phyloP scores from a whole-genome alignment of 1,284 basidiomycete genomes.

The Rhodotorula sp. region DNA sequence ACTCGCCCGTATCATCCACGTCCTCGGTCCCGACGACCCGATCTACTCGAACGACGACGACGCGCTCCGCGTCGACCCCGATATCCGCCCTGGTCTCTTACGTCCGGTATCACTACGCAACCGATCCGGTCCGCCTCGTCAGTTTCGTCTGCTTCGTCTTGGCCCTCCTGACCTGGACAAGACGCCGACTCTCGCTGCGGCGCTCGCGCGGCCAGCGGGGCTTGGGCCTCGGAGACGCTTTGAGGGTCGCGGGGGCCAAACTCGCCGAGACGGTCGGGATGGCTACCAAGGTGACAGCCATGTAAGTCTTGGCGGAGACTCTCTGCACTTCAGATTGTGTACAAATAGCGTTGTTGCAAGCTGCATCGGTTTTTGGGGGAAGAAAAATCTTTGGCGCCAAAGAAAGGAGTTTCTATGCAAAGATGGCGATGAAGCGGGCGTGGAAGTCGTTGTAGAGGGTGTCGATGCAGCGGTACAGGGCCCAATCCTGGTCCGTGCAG shows the following conservation, averaged over 20 bases:
- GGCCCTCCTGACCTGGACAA: slow-evolving; percentile 27
- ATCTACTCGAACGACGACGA: not conserved
- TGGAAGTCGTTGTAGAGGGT: slow-evolving; percentile 57
- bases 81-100: slow-evolving; percentile 4
- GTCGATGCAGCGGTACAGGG: slow-evolving; percentile 57
- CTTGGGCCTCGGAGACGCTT: slow-evolving; percentile 3
- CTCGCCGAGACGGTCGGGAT: slow-evolving; percentile 32
- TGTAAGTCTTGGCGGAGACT: not conserved
- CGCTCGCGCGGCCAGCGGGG: slow-evolving; percentile 11
- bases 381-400: not conserved
- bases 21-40: not conserved
- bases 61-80: not conserved
- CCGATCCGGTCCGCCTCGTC: slow-evolving; percentile 32
- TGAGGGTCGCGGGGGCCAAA: slow-evolving; percentile 9
- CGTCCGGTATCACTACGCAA: slow-evolving; percentile 19
- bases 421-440: slow-evolving; percentile 57
- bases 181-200: slow-evolving; percentile 3
- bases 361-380: not conserved
- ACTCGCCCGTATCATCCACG: not conserved
- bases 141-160: slow-evolving; percentile 23
- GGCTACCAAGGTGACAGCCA: slow-evolving; percentile 34
- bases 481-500: slow-evolving; percentile 55
- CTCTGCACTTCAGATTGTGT: not conserved
- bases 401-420: slow-evolving; percentile 48
- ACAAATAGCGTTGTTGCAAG: not conserved